Base-by-base conservation (phyloP, 176 grass and related monocot genomes). In the Thalia dealbata region DNA sequence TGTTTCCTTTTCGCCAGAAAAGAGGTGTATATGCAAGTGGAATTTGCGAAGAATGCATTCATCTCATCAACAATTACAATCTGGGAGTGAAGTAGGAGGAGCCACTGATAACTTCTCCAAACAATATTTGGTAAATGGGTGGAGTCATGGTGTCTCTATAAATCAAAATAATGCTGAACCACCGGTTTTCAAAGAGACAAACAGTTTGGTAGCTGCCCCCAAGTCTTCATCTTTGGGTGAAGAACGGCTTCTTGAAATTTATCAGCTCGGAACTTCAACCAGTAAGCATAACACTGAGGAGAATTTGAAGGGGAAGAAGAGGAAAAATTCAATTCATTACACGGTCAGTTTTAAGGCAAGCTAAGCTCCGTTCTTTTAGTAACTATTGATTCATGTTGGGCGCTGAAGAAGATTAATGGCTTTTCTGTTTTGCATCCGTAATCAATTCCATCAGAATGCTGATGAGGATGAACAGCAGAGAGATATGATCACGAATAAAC, bases 251-350 rank as follows among this genome's bases (percentile, higher is more conserved):
- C 50, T 9, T 46, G 38, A 43, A 48, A 83, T 81, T 87, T 67
- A 64, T 85, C 56, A 74, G 83, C 30, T 66, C 81, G 79, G 86
- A 69, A 38, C 32, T 38, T 38, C 32, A 38, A 38, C 4, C 4
- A 38, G 32, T 38, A 38, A 38, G 32, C 32, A 38, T 38, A 4
- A 38, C 32, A 4, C 82, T 71, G 80, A 66, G 63, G 77, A 72
- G 73, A 74, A 75, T 46, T 32, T 83, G 64, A 88, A 92, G 71
- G 79, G 70, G n/a, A 79, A 82, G 32, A 90, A 86, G 81, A 90
- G 87, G 60, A 82, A 90, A 76, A 75, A 44, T 78, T 58, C 52
- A 44, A 61, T 73, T 45, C 64, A 76, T 21, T 78, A 75, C 64
- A 52, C 75, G n/a, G 67, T 56, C 67, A 75, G 64, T 25, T 60